phyloP scores from a whole-genome alignment of 805 yeast species.

The Lipomyces lipofer region DNA sequence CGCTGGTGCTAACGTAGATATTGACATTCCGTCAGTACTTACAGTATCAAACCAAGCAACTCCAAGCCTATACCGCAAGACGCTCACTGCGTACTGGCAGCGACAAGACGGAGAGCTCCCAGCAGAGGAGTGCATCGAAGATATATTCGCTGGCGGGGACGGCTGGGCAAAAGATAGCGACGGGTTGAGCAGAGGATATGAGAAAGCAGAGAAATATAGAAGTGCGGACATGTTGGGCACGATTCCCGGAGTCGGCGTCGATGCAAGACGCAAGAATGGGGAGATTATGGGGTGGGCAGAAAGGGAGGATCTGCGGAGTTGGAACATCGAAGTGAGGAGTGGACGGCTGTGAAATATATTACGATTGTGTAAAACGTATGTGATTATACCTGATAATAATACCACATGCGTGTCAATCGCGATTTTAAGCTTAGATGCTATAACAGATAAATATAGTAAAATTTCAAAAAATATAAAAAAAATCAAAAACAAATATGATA shows the following conservation, averaged over 20 bases:
- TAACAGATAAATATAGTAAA: too few species aligned
- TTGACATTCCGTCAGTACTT: conserved; percentile 4
- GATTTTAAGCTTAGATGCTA: too few species aligned
- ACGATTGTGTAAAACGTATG: too few species aligned
- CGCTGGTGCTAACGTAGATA: too few species aligned
- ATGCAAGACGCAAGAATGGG: conserved; percentile 12
- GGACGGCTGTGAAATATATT: too few species aligned
- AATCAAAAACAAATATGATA: too few species aligned
- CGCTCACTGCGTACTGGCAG: conserved; percentile 31
- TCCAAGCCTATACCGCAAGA: conserved; percentile 27
- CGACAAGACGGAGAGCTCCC: conserved; percentile 34
- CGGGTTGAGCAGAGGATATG: conserved; percentile 2
- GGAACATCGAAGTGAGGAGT: too few species aligned
- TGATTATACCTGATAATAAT: too few species aligned
- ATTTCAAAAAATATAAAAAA: too few species aligned
- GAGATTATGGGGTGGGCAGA: conserved; percentile 26
- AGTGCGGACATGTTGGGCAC: conserved; percentile 49
- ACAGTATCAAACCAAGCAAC: conserved; percentile 1
- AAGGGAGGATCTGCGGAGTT: conserved; percentile 26
- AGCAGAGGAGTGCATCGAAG: conserved; percentile 72
- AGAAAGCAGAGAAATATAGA: conserved; percentile 61
- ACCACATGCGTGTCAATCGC: too few species aligned
- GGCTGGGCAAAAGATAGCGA: conserved; percentile 46
- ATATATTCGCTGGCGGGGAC: conserved; percentile 69
- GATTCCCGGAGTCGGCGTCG: conserved; percentile 23